Conservation (phyloP, 768 basidiomycete genomes). For the Suillus discolor region DNA sequence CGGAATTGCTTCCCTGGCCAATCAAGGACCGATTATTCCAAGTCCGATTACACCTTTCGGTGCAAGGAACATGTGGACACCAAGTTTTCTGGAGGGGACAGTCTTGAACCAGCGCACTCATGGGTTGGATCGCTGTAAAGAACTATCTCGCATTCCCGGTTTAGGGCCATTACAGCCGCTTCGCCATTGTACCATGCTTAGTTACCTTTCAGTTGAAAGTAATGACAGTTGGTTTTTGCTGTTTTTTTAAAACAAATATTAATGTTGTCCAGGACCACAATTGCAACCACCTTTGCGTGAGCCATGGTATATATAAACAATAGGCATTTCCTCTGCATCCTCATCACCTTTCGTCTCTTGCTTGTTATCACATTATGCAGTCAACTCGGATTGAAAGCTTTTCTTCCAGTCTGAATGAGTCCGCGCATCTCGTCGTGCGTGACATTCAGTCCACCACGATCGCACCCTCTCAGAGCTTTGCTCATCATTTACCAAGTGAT, state of each 20-base stretch:
- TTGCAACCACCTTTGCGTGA: too few species aligned
- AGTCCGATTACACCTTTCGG: slow-evolving; percentile 64
- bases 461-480: not conserved
- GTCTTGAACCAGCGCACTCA: slow-evolving; percentile 92
- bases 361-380: not conserved
- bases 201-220: not conserved
- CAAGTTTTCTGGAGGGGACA: slow-evolving; percentile 96
- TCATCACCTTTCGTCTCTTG: not conserved
- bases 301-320: not conserved
- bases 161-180: slow-evolving; percentile 85
- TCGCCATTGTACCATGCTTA: slow-evolving; percentile 39
- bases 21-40: slow-evolving; percentile 86
- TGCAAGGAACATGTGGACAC: slow-evolving; percentile 68
- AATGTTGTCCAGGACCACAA: too few species aligned
- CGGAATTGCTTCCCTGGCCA: slow-evolving; percentile 93
- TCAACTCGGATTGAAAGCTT: not conserved
- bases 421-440: not conserved
- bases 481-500: not conserved
- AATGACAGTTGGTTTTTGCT: too few species aligned
- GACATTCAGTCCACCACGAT: not conserved
- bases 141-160: slow-evolving; percentile 77
- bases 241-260: too few species aligned
- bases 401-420: not conserved
- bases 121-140: slow-evolving; percentile 57
- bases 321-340: not conserved